Conservation (phyloP, 202 grass and related monocot species). For the Digitaria exilis region DNA sequence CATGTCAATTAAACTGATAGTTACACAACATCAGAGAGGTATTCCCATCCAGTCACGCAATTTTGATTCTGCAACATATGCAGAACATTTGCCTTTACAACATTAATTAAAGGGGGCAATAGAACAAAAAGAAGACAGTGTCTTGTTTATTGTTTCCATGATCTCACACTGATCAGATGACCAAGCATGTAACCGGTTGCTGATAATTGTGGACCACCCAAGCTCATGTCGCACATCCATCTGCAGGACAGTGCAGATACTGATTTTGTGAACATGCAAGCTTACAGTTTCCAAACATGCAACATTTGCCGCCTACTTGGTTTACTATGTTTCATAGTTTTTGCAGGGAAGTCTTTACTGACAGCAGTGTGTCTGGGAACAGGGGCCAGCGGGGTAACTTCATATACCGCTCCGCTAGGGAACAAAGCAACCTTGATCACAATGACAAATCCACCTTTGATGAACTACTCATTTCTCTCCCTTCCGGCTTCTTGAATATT, state of each 20-base stretch:
- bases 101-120: neutral
- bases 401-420: slow-evolving; percentile 85
- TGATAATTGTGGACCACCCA: neutral
- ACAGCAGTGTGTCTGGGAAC: neutral
- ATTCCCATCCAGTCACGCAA: neutral
- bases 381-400: slow-evolving; percentile 38
- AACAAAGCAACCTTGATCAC: slow-evolving; percentile 92
- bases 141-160: slow-evolving; percentile 48
- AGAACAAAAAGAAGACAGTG: neutral
- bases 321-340: slow-evolving; percentile 17
- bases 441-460: slow-evolving; percentile 92
- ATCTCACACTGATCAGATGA: neutral
- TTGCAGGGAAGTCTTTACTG: slow-evolving; percentile 2
- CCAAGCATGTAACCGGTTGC: slow-evolving; percentile 1
- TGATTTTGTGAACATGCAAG: neutral
- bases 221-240: neutral
- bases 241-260: too few species aligned
- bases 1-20: neutral
- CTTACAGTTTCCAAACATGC: neutral
- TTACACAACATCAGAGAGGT: neutral
- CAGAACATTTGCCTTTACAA: slow-evolving; percentile 7
- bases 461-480: slow-evolving; percentile 92
- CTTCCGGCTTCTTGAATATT: slow-evolving; percentile 61
- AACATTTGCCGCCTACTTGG: slow-evolving; percentile 2
- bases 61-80: slow-evolving; percentile 21